phyloP scores from a whole-genome alignment of 805 yeast species.

The Monosporozyma siamensis region DNA sequence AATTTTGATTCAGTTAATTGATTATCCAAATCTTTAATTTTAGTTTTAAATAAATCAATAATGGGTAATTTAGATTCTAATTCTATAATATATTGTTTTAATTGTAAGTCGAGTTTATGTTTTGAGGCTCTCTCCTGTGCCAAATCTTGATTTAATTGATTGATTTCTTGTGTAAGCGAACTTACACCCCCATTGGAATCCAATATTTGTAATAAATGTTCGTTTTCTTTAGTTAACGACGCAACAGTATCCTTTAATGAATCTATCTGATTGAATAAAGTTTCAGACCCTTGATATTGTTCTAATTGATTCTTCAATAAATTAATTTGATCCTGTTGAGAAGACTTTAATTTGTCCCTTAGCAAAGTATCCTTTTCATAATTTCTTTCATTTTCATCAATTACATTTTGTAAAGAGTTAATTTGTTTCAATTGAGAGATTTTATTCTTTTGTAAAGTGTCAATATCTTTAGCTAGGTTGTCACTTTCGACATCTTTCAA shows the following conservation, averaged over 20 bases:
- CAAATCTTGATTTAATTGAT: background rate
- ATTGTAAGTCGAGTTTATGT: conserved; percentile 54
- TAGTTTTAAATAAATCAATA: conserved; percentile 53
- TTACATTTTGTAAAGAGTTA: background rate
- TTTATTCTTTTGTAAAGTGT: background rate
- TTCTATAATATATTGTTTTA: conserved; percentile 62
- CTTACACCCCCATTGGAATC: background rate
- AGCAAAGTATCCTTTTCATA: background rate
- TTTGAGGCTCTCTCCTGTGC: conserved; percentile 60
- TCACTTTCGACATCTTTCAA: too few species aligned
- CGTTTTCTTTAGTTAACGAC: background rate
- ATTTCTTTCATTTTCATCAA: background rate
- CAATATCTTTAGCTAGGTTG: too few species aligned
- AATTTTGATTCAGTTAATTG: conserved; percentile 46
- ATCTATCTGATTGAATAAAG: too few species aligned
- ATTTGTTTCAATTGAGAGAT: background rate
- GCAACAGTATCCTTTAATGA: too few species aligned
- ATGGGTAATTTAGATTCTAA: conserved; percentile 70
- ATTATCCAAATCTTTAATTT: conserved; percentile 44
- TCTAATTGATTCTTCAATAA: background rate
- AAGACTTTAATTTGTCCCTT: background rate
- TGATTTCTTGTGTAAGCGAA: background rate
- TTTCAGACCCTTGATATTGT: too few species aligned
- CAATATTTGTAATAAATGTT: background rate
- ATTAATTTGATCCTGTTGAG: background rate